Base-by-base conservation (phyloP, 805 yeast species). In the Yamadazyma endophytica region DNA sequence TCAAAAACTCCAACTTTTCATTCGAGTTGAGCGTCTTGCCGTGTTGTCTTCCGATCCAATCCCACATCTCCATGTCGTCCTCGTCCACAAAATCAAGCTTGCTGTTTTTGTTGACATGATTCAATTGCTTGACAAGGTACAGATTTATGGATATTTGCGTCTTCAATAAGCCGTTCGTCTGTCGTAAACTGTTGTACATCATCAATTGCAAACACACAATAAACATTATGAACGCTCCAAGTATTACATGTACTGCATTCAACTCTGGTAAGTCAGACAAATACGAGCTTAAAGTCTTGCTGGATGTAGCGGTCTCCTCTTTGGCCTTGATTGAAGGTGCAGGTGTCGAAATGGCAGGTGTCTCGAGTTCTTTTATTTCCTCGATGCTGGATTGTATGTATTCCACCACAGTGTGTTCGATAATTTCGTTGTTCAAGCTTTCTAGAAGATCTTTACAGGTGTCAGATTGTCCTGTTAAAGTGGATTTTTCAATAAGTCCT, bases 401-500 rank as follows among this genome's bases (percentile, higher is more conserved):
- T n/a, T 22, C 6, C 4, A 22, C 4, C 4, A 12, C 13, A 5
- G 31, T 31, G 6, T 25, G 17, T 2, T 23, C 17, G 4, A 26
- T 30, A 13, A 62, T 50, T 34, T 61, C 70, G 14, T 48, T 35
- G 14, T 34, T 48, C 32, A 79, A 50, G 21, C 60, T 63, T 4
- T 49, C 58, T 0, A 68, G 44, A 24, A 83, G 56, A 8, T 67
- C 72, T 29, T 65, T 68, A 9, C 83, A 73, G 3, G 79, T 79
- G 4, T 75, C 70, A 27, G 69, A 64, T 54, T 88, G 97, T 0
- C 98, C 98, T 20, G 79, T 75, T 27, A 69, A 61, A 9, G 95
- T 80, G 35, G 89, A 89, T 40, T 79, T 81, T 51, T 92, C 97
- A 40, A 92, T 82, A 33, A 95, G 79, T 9, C 83, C 73, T 53